Percentiles rank a stretch among this genome's conserved stretches.
Conservation (phyloP, 768 basidiomycete genomes). For the Mycena metata region DNA sequence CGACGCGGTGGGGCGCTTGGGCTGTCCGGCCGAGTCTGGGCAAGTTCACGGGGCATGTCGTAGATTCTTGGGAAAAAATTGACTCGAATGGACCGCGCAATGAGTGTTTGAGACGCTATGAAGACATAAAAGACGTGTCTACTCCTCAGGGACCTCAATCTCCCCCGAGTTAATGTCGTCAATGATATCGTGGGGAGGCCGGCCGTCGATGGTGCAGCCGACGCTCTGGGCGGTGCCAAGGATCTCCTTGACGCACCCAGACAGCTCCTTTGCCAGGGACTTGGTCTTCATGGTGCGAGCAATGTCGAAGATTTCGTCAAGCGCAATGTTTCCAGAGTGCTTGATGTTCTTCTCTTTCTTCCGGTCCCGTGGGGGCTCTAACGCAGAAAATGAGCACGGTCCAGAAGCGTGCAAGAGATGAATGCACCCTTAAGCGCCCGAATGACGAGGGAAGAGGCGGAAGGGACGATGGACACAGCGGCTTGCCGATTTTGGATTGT, state of each 20-base stretch:
- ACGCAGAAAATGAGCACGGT: constrained; percentile 18
- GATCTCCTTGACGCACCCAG: constrained; percentile 96
- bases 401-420: not conserved
- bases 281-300: constrained; percentile 97
- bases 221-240: constrained; percentile 97
- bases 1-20: constrained; percentile 80
- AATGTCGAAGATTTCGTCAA: constrained; percentile 95
- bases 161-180: constrained; percentile 89
- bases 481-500: constrained; percentile 99
- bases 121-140: constrained; percentile 53
- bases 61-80: not conserved
- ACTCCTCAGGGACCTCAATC: constrained; percentile 89
- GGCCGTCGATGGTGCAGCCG: constrained; percentile 96
- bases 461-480: constrained; percentile 94
- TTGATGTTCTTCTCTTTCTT: constrained; percentile 99
- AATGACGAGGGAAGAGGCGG: constrained; percentile 97
- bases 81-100: constrained; percentile 21
- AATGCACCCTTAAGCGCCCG: constrained; percentile 93
- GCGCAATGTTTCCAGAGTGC: constrained; percentile 92
- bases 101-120: constrained; percentile 28
- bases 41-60: constrained; percentile 50
- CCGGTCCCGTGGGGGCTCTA: constrained; percentile 98
- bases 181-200: constrained; percentile 93
- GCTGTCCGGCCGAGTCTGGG: constrained; percentile 77
- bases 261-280: constrained; percentile 92